Percentiles rank a stretch among this genome's conserved stretches.
Evolutionary conservation across 2,329 filamentous ascomycete species (phyloP).

Genomic region (Pestalotiopsis sp.): DNA sequence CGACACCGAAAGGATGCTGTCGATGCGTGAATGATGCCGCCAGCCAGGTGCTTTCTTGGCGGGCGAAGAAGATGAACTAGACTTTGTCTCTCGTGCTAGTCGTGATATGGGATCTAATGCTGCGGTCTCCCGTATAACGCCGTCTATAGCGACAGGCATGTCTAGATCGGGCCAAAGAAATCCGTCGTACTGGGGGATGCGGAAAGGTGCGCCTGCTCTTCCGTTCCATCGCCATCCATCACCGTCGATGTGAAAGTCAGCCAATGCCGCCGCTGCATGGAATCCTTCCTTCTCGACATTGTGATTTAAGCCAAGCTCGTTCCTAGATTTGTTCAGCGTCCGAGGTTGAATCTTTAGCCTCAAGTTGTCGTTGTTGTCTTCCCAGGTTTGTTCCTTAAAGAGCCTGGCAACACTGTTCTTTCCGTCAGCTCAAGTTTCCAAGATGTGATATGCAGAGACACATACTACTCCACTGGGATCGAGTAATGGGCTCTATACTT

Average conservation of each 20-base stretch:
- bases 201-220: slow-evolving; percentile 28
- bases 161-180: slow-evolving; percentile 28
- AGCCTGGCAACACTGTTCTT: slow-evolving; percentile 25
- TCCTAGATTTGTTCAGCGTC: not conserved
- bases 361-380: not conserved
- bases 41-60: not conserved
- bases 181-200: slow-evolving; percentile 33
- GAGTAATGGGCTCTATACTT: slow-evolving; percentile 36
- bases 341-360: not conserved
- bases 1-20: not conserved
- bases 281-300: not conserved
- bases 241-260: slow-evolving; percentile 28
- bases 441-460: slow-evolving; percentile 13
- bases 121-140: slow-evolving; percentile 25
- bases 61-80: not conserved
- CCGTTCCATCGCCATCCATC: slow-evolving; percentile 31
- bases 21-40: not conserved
- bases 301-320: not conserved
- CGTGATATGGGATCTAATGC: slow-evolving; percentile 3
- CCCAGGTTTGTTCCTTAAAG: slow-evolving; percentile 22
- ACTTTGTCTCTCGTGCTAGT: not conserved
- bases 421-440: not conserved
- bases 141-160: slow-evolving; percentile 27
- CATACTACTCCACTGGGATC: slow-evolving; percentile 28
- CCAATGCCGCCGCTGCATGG: slow-evolving; percentile 18